These are phyloP conservation scores for Xanthoconium purpureum DNA, from an alignment of 768 basidiomycete species.

Conservation along the genomic window DNA sequence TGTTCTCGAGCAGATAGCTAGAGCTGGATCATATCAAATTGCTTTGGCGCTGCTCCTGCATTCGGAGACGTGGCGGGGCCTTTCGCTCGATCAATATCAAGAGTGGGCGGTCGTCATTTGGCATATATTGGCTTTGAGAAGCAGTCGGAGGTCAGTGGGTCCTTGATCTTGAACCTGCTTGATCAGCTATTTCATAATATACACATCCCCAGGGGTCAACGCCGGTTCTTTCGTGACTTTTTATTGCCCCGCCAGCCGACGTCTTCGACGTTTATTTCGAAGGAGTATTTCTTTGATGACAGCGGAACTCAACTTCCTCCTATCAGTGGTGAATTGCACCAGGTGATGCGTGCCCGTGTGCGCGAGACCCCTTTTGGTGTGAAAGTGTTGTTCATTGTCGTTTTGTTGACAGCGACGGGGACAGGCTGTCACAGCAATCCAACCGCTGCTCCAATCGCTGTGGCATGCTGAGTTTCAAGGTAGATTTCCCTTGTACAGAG, in stretches of 20 bases:
- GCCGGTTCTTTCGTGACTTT: constrained; percentile 61
- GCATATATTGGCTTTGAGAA: constrained; percentile 68
- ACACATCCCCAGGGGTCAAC: constrained; percentile 47
- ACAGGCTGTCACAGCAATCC: constrained; percentile 59
- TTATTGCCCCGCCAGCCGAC: constrained; percentile 57
- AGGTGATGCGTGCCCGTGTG: constrained; percentile 41
- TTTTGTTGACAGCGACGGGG: constrained; percentile 49
- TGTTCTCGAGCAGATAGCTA: constrained; percentile 48
- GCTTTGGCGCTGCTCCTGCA: constrained; percentile 63
- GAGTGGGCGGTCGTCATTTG: constrained; percentile 76
- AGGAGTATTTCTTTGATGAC: constrained; percentile 54
- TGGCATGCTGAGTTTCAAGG: constrained; percentile 82
- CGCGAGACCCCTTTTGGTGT: constrained; percentile 25
- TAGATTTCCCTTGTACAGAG: constrained; percentile 63
- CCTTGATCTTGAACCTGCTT: constrained; percentile 1
- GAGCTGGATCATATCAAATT: constrained; percentile 64
- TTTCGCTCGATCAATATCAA: constrained; percentile 62
- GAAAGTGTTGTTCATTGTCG: constrained; percentile 2
- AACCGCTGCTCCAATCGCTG: constrained; percentile 64
- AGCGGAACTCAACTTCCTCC: constrained; percentile 32
- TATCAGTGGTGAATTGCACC: constrained; percentile 42
- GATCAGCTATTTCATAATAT: constrained; percentile 11
- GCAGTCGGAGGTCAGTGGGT: constrained; percentile 59
- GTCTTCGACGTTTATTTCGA: constrained; percentile 48
- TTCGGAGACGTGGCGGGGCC: constrained; percentile 65